Conservation (phyloP, 2,329 filamentous ascomycete genomes). For the Fusarium euwallaceae region DNA sequence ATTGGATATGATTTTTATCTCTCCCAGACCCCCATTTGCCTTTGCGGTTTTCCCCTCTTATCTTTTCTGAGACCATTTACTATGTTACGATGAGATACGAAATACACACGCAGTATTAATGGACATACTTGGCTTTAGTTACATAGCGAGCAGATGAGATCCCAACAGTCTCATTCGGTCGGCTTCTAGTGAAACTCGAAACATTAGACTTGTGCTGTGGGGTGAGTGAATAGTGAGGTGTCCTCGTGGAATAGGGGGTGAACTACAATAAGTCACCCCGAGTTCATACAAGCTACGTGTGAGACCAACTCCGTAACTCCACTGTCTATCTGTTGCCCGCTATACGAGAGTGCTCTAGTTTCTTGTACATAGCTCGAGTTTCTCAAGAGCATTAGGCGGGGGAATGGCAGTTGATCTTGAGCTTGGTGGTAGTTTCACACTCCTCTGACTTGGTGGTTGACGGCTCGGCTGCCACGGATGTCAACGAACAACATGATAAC, state of each 20-base stretch:
- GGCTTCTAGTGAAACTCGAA: background rate
- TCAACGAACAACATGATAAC: background rate
- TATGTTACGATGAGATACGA: no score
- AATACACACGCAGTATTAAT: background rate
- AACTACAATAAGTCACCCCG: no score
- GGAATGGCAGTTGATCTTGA: background rate
- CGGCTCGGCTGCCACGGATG: background rate
- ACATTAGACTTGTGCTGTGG: background rate
- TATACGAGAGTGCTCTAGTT: no score
- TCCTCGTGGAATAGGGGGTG: background rate
- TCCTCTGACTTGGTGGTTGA: background rate
- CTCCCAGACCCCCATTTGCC: background rate
- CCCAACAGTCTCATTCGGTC: background rate
- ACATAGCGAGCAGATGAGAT: background rate
- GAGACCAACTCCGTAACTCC: background rate
- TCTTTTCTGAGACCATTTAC: background rate
- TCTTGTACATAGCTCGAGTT: background rate
- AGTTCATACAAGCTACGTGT: background rate
- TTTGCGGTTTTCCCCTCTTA: background rate
- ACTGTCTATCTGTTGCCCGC: background rate
- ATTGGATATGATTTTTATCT: background rate
- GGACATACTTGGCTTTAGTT: background rate
- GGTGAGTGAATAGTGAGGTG: no score
- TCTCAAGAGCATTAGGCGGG: background rate
- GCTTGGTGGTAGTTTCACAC: background rate